Percentiles rank a stretch among this genome's conserved stretches.
phyloP scores from a whole-genome alignment of 768 basidiomycete species.

The Trametopsis cervina region DNA sequence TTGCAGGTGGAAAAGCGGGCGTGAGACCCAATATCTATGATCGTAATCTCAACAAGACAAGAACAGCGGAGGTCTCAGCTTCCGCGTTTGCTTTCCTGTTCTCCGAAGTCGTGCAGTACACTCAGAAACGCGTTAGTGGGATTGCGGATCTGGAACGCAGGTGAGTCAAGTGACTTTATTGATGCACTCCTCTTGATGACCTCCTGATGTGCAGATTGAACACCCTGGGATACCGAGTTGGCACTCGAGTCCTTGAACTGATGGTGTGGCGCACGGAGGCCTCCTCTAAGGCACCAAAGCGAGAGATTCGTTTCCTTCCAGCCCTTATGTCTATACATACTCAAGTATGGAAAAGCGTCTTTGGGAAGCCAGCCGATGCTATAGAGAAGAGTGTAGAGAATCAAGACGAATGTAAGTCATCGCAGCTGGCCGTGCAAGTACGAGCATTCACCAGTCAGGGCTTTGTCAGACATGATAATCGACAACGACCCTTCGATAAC shows the following conservation, averaged over 20 bases:
- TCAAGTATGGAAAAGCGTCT: slow-evolving; percentile 91
- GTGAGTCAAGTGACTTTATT: slow-evolving; percentile 39
- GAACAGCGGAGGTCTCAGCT: slow-evolving; percentile 74
- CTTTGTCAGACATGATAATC: slow-evolving; percentile 94
- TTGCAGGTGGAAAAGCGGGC: slow-evolving; percentile 29
- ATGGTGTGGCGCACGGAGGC: slow-evolving; percentile 76
- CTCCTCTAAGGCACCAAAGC: slow-evolving; percentile 82
- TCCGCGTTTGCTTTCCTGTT: slow-evolving; percentile 87
- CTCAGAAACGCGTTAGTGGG: slow-evolving; percentile 89
- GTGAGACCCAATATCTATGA: slow-evolving; percentile 81
- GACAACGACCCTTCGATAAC: slow-evolving; percentile 94
- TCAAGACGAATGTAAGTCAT: slow-evolving; percentile 80
- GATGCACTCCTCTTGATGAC: not conserved
- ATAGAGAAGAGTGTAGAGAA: slow-evolving; percentile 96
- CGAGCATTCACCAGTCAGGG: not conserved
- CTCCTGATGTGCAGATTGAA: slow-evolving; percentile 56
- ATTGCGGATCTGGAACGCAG: slow-evolving; percentile 93
- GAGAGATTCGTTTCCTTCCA: slow-evolving; percentile 85
- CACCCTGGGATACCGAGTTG: slow-evolving; percentile 89
- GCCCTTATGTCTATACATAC: slow-evolving; percentile 93
- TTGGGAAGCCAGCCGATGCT: slow-evolving; percentile 89
- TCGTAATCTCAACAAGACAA: slow-evolving; percentile 81
- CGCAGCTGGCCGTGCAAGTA: not conserved
- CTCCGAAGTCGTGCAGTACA: slow-evolving; percentile 91
- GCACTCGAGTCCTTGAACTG: slow-evolving; percentile 79